These are phyloP conservation scores for Nannochloropsis granulata DNA, from an alignment of 108 stramenopile species.

Conservation along the genomic window DNA sequence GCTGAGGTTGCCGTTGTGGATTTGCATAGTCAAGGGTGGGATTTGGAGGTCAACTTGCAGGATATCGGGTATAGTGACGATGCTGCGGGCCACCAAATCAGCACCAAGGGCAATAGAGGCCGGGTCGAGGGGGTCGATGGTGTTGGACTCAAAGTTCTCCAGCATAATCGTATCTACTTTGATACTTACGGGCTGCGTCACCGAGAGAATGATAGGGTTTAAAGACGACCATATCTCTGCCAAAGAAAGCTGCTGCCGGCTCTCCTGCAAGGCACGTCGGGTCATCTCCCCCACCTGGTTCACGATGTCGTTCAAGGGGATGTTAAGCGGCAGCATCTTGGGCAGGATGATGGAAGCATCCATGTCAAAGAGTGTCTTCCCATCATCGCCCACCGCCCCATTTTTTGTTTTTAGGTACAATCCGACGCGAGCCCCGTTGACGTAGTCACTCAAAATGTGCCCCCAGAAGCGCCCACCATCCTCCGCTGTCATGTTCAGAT, in stretches of 20 bases:
- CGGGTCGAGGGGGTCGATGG: not conserved
- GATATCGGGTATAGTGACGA: not conserved
- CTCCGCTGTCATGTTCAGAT: not conserved
- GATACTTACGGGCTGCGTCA: not conserved
- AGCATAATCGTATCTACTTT: not conserved
- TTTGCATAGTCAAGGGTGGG: not conserved
- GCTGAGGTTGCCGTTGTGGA: not conserved
- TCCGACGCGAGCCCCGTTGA: not conserved
- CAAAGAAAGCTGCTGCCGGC: not conserved
- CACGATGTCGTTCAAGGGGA: not conserved
- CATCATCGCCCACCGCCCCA: not conserved
- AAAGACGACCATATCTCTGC: not conserved
- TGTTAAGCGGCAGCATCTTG: not conserved
- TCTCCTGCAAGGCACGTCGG: not conserved
- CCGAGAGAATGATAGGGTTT: not conserved
- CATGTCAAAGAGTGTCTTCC: not conserved
- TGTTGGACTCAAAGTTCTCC: not conserved
- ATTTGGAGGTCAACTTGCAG: not conserved
- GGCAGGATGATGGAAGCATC: not conserved
- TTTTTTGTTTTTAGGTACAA: not conserved
- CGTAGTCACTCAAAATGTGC: not conserved
- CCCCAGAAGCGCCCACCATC: not conserved
- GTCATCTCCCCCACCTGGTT: not conserved
- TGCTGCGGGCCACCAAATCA: not conserved
- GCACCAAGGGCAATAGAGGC: not conserved